Evolutionary conservation across 371 early-diverging fungal species (phyloP).

Genomic region (Mycotypha africana): DNA sequence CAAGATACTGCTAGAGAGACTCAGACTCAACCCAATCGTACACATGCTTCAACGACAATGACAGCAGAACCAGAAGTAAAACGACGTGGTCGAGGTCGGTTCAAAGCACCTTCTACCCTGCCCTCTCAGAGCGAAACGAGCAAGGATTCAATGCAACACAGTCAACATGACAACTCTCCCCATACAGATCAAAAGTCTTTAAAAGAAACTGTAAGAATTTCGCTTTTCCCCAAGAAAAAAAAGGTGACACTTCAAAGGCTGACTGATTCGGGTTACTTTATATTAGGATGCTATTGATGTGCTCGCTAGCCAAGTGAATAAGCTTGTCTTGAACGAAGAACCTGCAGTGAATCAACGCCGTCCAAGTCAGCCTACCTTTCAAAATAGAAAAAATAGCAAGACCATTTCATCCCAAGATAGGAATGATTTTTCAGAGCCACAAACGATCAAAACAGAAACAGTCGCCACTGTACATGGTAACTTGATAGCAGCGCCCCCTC

Average conservation of each 20-base stretch:
- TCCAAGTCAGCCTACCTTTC: too few relatives aligned
- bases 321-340: too few relatives aligned
- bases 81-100: conserved; percentile 23
- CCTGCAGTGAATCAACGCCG: too few relatives aligned
- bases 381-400: neutral
- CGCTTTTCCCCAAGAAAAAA: too few relatives aligned
- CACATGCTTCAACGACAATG: neutral
- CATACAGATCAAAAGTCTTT: neutral
- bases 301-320: conserved; percentile 15
- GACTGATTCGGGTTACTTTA: too few relatives aligned
- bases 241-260: too few relatives aligned
- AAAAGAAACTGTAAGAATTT: neutral
- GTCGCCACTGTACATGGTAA: neutral
- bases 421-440: neutral
- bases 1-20: neutral
- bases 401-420: neutral
- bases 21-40: neutral
- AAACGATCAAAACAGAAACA: neutral
- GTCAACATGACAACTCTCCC: neutral
- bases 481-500: too few relatives aligned
- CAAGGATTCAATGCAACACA: neutral
- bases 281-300: too few relatives aligned
- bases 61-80: neutral
- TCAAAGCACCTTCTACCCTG: conserved; percentile 23
- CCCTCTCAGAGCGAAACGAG: too few relatives aligned